phyloP scores from a whole-genome alignment of 176 grass and related monocot species.

The Oryza punctata region DNA sequence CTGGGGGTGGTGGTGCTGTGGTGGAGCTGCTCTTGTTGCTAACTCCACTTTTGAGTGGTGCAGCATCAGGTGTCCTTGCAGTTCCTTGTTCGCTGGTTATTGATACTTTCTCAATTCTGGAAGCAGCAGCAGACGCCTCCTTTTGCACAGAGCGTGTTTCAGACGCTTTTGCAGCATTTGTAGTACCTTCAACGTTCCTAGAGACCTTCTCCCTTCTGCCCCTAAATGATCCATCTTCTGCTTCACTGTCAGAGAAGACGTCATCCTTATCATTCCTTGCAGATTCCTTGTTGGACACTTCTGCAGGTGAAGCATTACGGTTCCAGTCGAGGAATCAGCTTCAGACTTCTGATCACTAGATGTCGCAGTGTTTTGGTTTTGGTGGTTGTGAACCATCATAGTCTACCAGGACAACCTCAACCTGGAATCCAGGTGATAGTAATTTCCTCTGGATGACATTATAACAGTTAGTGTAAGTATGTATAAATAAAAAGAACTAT shows the following conservation, averaged over 20 bases:
- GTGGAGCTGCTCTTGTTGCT: slow-evolving; percentile 41
- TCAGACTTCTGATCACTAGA: slow-evolving; percentile 42
- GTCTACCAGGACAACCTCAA: slow-evolving; percentile 87
- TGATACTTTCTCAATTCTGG: slow-evolving; percentile 54
- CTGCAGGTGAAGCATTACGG: slow-evolving; percentile 20
- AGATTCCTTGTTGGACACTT: slow-evolving; percentile 47
- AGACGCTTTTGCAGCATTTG: slow-evolving; percentile 50
- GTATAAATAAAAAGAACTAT: background rate
- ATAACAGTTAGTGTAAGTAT: slow-evolving; percentile 17
- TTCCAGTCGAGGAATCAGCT: slow-evolving; percentile 32
- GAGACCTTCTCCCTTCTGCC: slow-evolving; percentile 47
- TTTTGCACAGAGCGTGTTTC: slow-evolving; percentile 46
- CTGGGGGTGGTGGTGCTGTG: slow-evolving; percentile 9
- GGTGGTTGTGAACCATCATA: slow-evolving; percentile 67
- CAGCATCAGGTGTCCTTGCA: slow-evolving; percentile 44
- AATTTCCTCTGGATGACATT: slow-evolving; percentile 83
- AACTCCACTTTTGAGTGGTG: slow-evolving; percentile 46
- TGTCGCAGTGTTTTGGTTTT: slow-evolving; percentile 34
- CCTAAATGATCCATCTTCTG: slow-evolving; percentile 67
- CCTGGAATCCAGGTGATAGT: slow-evolving; percentile 84
- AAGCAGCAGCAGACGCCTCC: slow-evolving; percentile 36
- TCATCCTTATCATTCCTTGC: slow-evolving; percentile 78
- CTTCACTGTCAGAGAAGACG: slow-evolving; percentile 80
- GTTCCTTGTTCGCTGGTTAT: slow-evolving; percentile 50
- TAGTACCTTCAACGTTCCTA: slow-evolving; percentile 14